Evolutionary conservation across 202 grass and related monocot genomes (phyloP), one percentile per base, ranked within the genome.

Genomic region (Miscanthus sacchariflorus): DNA sequence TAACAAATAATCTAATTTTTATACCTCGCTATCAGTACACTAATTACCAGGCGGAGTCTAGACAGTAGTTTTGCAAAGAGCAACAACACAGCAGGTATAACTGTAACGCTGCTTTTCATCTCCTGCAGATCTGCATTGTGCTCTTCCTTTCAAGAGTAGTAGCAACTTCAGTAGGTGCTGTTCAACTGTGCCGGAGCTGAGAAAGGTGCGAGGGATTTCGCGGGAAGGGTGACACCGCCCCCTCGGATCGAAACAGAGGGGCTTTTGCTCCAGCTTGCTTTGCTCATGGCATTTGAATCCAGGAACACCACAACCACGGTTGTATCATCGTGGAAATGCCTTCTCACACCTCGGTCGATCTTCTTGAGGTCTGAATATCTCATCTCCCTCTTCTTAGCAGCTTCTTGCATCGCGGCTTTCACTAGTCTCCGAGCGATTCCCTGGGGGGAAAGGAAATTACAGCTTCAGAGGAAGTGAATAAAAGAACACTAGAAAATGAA

Each of bases 321-420:
- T 73, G 89, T 98, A 73, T 98, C 95, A 1, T 98, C 95, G 0
- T 98, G 95, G 82, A 98, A 98, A 83, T 98, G 93, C 42, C 95
- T 87, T 64, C 95, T 76, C 80, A 98, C 91, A 21, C 95, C 95
- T 3, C 93, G 93, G 25, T 92, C 83, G 4, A 98, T 98, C 78
- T 98, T 95, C 88, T 98, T 95, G 52, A 98, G 93, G 69, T 98
- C 95, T 27, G 93, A 98, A 67, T 95, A 98, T 35, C 95, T 95
- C 91, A 98, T 98, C 85, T 98, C 95, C 81, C 95, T 93, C 59
- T 98, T 98, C 84, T 98, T 98, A 23, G 95, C 95, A 27, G 95
- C 95, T 70, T 93, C 86, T 82, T 90, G 93, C 83, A 98, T 86
- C 25, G 93, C 93, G 5, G 82, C 78, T 81, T 95, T 93, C 4